These are phyloP conservation scores for Saturnispora gosingensis DNA, from an alignment of 805 yeast genomes.

Conservation along the genomic window DNA sequence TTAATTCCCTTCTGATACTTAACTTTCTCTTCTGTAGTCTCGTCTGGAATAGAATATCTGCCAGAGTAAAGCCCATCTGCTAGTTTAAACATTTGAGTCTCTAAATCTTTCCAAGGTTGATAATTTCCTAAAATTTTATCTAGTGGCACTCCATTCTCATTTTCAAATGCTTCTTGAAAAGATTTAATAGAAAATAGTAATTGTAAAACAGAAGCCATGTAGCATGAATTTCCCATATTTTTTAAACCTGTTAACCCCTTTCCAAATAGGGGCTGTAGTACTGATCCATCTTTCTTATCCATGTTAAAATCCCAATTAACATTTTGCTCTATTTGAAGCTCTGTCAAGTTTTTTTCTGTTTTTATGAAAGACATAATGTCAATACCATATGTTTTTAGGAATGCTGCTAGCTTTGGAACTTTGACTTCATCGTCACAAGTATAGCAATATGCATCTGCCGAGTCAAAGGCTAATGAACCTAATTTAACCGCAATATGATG, in stretches of 20 bases:
- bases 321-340: slow-evolving; percentile 87
- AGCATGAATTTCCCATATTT: slow-evolving; percentile 91
- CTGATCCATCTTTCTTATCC: slow-evolving; percentile 61
- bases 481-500: slow-evolving; percentile 86
- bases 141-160: slow-evolving; percentile 27
- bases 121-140: slow-evolving; percentile 25
- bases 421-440: slow-evolving; percentile 80
- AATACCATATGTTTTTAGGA: slow-evolving; percentile 55
- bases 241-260: slow-evolving; percentile 73
- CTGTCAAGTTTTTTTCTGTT: slow-evolving; percentile 83
- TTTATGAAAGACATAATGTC: slow-evolving; percentile 47
- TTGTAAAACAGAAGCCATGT: slow-evolving; percentile 75
- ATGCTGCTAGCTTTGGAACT: slow-evolving; percentile 47
- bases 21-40: slow-evolving; percentile 29
- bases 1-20: slow-evolving; percentile 67
- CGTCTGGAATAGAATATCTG: slow-evolving; percentile 56
- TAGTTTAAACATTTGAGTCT: slow-evolving; percentile 69
- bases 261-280: slow-evolving; percentile 60
- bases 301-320: slow-evolving; percentile 87
- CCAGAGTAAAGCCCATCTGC: slow-evolving; percentile 75
- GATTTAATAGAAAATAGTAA: slow-evolving; percentile 42
- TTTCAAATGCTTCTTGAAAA: slow-evolving; percentile 32
- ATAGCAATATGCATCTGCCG: slow-evolving; percentile 86
- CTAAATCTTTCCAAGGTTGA: slow-evolving; percentile 56
- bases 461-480: slow-evolving; percentile 74